Percentiles rank a stretch among this genome's conserved stretches.
Conservation (phyloP, 2,329 filamentous ascomycete genomes). For the Geoglossum cookeanum region DNA sequence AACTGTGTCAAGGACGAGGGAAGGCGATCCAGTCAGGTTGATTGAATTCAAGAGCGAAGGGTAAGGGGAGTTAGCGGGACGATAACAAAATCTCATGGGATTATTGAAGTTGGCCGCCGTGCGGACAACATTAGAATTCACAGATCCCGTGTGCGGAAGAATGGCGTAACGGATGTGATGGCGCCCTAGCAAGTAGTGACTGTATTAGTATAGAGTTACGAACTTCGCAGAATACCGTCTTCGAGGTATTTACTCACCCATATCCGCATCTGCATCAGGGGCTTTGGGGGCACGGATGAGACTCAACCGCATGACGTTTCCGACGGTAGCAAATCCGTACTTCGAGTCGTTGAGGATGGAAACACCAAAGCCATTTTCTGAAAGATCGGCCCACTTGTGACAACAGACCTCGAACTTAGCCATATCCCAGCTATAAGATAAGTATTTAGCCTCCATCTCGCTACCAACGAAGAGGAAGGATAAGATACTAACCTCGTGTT, state of each 20-base stretch:
- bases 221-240: background rate
- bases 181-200: conserved; percentile 22
- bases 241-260: conserved; percentile 31
- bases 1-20: conserved; percentile 68
- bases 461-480: background rate
- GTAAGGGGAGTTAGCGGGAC: conserved; percentile 16
- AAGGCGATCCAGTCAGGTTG: conserved; percentile 40
- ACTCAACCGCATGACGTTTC: conserved; percentile 75
- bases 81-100: conserved; percentile 39
- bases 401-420: conserved; percentile 95
- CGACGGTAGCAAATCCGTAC: conserved; percentile 82
- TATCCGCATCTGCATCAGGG: conserved; percentile 82
- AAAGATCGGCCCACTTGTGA: conserved; percentile 84
- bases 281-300: conserved; percentile 78
- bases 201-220: background rate
- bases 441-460: conserved; percentile 11
- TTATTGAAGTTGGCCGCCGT: conserved; percentile 85
- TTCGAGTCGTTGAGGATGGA: conserved; percentile 90
- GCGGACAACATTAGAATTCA: conserved; percentile 56
- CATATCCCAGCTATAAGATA: conserved; percentile 58
- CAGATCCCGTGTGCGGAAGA: conserved; percentile 56
- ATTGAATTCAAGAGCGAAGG: conserved; percentile 9
- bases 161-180: conserved; percentile 84
- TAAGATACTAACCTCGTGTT: conserved; percentile 52
- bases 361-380: conserved; percentile 74